Conservation (phyloP, 2,329 filamentous ascomycete genomes). For the Sclerotinia subarctica region DNA sequence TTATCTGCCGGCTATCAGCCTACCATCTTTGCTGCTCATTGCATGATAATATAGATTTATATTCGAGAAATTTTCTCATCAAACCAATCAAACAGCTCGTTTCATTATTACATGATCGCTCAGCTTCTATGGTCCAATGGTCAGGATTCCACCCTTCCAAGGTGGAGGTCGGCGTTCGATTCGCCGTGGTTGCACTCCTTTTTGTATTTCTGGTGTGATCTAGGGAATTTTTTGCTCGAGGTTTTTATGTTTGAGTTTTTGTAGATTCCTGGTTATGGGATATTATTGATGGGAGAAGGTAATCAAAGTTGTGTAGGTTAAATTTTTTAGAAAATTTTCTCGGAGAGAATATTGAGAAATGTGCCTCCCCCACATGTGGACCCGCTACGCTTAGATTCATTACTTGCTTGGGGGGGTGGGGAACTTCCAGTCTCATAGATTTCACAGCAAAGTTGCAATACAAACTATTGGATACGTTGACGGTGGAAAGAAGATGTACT, state of each 20-base stretch:
- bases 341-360: not conserved
- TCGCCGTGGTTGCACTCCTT: not conserved
- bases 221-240: not conserved
- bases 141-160: slow-evolving; percentile 12
- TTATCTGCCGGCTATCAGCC: not conserved
- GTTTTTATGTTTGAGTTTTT: not conserved
- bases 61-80: rapidly evolving
- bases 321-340: not conserved
- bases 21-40: too few relatives aligned
- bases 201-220: rapidly evolving
- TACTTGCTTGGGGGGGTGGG: too few relatives aligned
- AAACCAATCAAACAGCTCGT: not conserved
- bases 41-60: rapidly evolving
- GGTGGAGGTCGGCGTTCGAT: slow-evolving; percentile 7
- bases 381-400: not conserved
- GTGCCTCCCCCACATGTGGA: not conserved
- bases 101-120: too few relatives aligned
- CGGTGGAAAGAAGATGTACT: not conserved
- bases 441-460: not conserved
- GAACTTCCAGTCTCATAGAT: not conserved
- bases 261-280: too few relatives aligned
- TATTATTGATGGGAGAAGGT: too few relatives aligned
- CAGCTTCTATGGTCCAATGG: slow-evolving; percentile 14
- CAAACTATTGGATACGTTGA: not conserved
- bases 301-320: not conserved